Evolutionary conservation across 805 yeast genomes (phyloP), one percentile per base, ranked within the genome.

Genomic region (Wickerhamomyces alni): DNA sequence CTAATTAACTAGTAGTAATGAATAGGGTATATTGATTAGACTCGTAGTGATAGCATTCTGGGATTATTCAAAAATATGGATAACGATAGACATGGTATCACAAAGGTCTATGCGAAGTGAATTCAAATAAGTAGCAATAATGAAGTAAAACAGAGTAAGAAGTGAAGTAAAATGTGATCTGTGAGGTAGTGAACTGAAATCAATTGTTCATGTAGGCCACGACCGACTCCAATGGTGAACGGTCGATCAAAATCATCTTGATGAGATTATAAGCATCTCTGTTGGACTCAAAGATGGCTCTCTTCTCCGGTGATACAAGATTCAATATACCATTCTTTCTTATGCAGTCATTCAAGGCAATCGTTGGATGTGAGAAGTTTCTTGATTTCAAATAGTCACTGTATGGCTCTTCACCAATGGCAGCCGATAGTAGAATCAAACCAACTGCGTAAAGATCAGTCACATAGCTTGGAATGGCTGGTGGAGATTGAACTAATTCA

Each of bases 361-460:
- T 44, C 31, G 55, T 50, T 24, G 56, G 54, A 35, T 55, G 59
- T 12, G 55, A 52, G 4, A 36, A 24, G 4, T 53, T 15, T 8
- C 16, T 24, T 8, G 38, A 10, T n/a, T 36, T 31, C 11, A 44
- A 22, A 8, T 47, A 29, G 5, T 41, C 42, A 4, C 51, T 22
- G 42, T 71, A 74, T 1, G 80, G 79, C 41, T 62, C 61, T 15
- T 52, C 50, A 2, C 77, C 77, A 9, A 69, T 66, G 1, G 71
- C 73, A 10, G 72, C 68, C 37, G 63, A 60, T 26, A 74, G 47
- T 9, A 74, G 48, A 9, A 71, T 61, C 32, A 74, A 47, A 0
- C 79, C 80, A 4, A 63, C 63, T 12, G 77, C 66, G 46, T 61
- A 74, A 9, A 69, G 43, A 41, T 74, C 80, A 3, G 75, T 62